Percentiles rank a stretch among this genome's conserved stretches.
These are phyloP conservation scores for Reticulascus tulasneorum DNA, from an alignment of 2,329 filamentous ascomycete species.

Conservation along the genomic window DNA sequence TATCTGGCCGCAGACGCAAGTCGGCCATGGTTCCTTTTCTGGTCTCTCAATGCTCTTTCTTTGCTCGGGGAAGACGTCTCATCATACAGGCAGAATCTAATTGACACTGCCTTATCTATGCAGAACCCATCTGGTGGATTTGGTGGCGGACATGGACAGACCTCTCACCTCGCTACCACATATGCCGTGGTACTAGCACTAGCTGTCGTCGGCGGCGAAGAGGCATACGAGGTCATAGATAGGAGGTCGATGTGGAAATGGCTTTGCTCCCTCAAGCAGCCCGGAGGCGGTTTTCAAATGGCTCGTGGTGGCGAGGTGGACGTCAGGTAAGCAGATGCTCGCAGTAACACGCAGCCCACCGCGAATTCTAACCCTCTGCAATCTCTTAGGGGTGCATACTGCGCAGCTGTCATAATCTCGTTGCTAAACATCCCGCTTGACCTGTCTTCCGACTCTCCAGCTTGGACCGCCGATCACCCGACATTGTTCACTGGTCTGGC, in stretches of 20 bases:
- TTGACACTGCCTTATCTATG: conserved; percentile 72
- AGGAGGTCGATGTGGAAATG: conserved; percentile 86
- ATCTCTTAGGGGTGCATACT: conserved; percentile 74
- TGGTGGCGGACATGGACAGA: conserved; percentile 88
- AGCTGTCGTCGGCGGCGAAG: conserved; percentile 70
- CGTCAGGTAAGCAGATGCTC: conserved; percentile 62
- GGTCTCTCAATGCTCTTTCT: conserved; percentile 73
- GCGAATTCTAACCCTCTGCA: neutral
- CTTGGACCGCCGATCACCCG: conserved; percentile 56
- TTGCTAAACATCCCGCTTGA: conserved; percentile 79
- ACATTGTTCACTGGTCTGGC: conserved; percentile 68
- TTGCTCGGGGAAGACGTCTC: conserved; percentile 71
- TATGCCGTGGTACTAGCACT: conserved; percentile 82
- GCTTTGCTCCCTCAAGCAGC: conserved; percentile 81
- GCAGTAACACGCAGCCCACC: no score
- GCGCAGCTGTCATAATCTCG: conserved; percentile 78
- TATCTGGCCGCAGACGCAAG: conserved; percentile 80
- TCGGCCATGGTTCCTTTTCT: conserved; percentile 92
- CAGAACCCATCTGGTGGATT: conserved; percentile 85
- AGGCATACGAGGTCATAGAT: conserved; percentile 72
- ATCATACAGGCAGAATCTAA: conserved; percentile 64
- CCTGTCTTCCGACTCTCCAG: conserved; percentile 69
- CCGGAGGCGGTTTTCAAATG: conserved; percentile 86
- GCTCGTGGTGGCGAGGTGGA: conserved; percentile 85
- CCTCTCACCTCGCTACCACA: conserved; percentile 81